Evolutionary conservation across 2,329 filamentous ascomycete genomes (phyloP).

Genomic region (Tolypocladium pustulatum): DNA sequence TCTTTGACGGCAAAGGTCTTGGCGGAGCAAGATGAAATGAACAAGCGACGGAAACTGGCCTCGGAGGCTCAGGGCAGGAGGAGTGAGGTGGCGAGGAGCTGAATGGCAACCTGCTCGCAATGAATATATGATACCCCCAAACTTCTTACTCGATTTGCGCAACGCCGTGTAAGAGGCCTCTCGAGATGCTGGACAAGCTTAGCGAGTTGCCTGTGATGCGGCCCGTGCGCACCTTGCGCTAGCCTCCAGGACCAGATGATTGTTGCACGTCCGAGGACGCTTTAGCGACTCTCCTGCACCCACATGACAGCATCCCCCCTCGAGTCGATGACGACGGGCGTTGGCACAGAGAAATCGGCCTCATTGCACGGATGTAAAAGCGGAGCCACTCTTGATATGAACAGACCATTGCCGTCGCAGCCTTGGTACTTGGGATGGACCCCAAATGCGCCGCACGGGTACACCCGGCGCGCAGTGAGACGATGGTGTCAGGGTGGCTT

Average conservation of each 20-base stretch:
- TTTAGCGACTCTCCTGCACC: neutral
- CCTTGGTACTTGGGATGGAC: neutral
- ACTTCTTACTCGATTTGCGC: neutral
- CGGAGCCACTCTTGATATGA: no score
- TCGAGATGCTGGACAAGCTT: neutral
- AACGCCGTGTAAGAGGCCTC: neutral
- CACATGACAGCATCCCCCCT: neutral
- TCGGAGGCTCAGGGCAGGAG: slow-evolving; percentile 7
- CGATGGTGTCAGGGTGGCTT: neutral
- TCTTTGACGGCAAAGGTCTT: slow-evolving; percentile 78
- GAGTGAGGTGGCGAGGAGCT: slow-evolving; percentile 2
- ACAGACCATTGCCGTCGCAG: neutral
- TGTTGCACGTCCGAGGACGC: neutral
- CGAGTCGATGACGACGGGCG: no score
- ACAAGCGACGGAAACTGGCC: slow-evolving; percentile 64
- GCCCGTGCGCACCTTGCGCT: neutral
- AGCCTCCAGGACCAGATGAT: neutral
- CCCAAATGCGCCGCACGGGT: neutral
- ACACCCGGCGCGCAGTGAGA: neutral
- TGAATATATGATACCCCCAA: neutral
- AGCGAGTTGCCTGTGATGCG: neutral
- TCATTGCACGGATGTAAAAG: neutral
- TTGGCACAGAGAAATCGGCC: neutral
- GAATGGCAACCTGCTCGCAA: neutral
- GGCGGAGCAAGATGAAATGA: slow-evolving; percentile 73